Conservation (phyloP, 129 eudicot genomes). For the Chrysanthemum lavandulifolium region DNA sequence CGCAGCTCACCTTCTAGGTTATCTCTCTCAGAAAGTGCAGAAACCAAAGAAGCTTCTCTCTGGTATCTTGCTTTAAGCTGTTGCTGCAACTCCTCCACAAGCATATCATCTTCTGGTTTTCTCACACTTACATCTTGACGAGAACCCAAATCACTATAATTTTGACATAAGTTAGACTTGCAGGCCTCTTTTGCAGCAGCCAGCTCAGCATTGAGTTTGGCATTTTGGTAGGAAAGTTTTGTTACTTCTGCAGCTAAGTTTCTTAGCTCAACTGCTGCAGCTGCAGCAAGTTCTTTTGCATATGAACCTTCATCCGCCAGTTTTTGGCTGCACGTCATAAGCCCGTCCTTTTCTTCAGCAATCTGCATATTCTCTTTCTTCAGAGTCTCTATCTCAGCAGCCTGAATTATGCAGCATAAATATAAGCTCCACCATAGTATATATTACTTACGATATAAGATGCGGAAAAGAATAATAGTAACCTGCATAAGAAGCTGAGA, state of each 20-base stretch:
- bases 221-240: conserved; percentile 74
- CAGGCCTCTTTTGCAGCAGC: conserved; percentile 40
- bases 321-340: conserved; percentile 71
- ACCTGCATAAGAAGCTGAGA: conserved; percentile 75
- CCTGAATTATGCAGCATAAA: conserved; percentile 31
- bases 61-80: conserved; percentile 67
- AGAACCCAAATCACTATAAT: conserved; percentile 22
- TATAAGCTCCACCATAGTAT: background rate
- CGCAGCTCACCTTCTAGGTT: conserved; percentile 60
- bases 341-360: conserved; percentile 68
- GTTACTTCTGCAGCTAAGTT: conserved; percentile 89
- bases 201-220: conserved; percentile 61
- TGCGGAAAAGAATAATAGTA: background rate
- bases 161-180: conserved; percentile 33
- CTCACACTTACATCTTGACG: conserved; percentile 23
- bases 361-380: conserved; percentile 70
- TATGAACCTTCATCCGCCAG: conserved; percentile 81
- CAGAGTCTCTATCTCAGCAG: conserved; percentile 70
- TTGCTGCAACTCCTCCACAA: conserved; percentile 52
- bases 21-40: conserved; percentile 77
- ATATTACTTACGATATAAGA: background rate
- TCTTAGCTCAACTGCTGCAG: conserved; percentile 91
- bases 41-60: conserved; percentile 75
- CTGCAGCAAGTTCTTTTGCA: conserved; percentile 94
- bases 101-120: conserved; percentile 43